These are phyloP conservation scores for Crepidotus variabilis DNA, from an alignment of 768 basidiomycete genomes.

Conservation along the genomic window DNA sequence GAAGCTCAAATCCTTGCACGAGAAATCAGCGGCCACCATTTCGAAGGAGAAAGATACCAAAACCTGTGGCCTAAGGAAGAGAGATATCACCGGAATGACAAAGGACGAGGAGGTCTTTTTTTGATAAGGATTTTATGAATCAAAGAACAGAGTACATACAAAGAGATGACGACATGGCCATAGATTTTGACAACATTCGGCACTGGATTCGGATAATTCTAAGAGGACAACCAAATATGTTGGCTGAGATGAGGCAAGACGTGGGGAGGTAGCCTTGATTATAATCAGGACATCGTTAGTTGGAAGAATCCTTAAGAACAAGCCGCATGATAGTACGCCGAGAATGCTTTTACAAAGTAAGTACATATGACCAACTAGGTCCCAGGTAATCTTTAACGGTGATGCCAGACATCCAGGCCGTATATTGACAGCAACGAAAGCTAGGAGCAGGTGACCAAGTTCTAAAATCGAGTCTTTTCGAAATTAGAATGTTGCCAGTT, in stretches of 20 bases:
- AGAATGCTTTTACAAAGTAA: background rate
- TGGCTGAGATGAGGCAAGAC: conserved; percentile 25
- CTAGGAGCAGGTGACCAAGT: no score
- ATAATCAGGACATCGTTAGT: conserved; percentile 17
- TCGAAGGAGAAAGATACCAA: conserved; percentile 3
- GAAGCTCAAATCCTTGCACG: no score
- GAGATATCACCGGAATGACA: conserved; percentile 47
- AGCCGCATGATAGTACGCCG: background rate
- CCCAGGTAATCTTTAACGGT: conserved; percentile 37
- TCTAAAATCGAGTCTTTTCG: no score
- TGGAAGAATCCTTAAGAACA: conserved; percentile 32
- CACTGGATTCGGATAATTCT: conserved; percentile 28
- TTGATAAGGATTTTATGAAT: background rate
- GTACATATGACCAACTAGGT: conserved; percentile 34
- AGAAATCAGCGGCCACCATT: no score
- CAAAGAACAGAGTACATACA: conserved; percentile 17
- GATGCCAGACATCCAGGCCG: conserved; percentile 38
- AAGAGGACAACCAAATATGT: conserved; percentile 31
- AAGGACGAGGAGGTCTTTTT: conserved; percentile 33
- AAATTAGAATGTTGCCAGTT: no score
- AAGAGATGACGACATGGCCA: conserved; percentile 35
- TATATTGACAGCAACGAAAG: no score
- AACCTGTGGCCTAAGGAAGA: conserved; percentile 20
- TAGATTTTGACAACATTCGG: conserved; percentile 28
- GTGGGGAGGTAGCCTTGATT: conserved; percentile 3